phyloP scores from a whole-genome alignment of 2,329 filamentous ascomycete genomes.

The Aspergillus flavus region DNA sequence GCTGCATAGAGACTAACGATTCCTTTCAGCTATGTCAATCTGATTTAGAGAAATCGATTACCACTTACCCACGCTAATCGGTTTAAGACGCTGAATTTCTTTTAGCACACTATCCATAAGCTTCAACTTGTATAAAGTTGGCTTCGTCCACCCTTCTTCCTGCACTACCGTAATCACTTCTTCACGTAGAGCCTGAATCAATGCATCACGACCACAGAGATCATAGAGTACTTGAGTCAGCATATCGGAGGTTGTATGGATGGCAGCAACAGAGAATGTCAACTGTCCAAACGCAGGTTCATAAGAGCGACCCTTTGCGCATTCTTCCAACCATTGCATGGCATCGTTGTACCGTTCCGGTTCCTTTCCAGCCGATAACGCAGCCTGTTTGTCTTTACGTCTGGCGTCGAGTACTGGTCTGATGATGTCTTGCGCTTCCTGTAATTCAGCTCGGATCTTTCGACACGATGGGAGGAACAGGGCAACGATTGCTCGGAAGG shows the following conservation, averaged over 20 bases:
- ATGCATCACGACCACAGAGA: conserved; percentile 13
- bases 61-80: conserved; percentile 21
- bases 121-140: conserved; percentile 41
- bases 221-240: conserved; percentile 25
- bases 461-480: conserved; percentile 14
- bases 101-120: conserved; percentile 49
- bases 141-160: conserved; percentile 36
- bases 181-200: conserved; percentile 19
- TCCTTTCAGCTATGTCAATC: background rate
- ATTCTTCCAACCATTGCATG: conserved; percentile 30
- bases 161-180: conserved; percentile 22
- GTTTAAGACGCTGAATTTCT: conserved; percentile 39
- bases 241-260: conserved; percentile 29
- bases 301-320: conserved; percentile 23
- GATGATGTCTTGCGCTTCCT: conserved; percentile 16
- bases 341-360: conserved; percentile 20
- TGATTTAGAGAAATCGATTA: background rate
- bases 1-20: conserved; percentile 5
- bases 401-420: conserved; percentile 9
- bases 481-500: conserved; percentile 10
- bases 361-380: background rate
- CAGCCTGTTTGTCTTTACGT: background rate
- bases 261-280: conserved; percentile 24
- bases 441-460: conserved; percentile 12
- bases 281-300: conserved; percentile 24